These are phyloP conservation scores for Fusarium multiceps DNA, from an alignment of 2,329 filamentous ascomycete species.

Conservation along the genomic window DNA sequence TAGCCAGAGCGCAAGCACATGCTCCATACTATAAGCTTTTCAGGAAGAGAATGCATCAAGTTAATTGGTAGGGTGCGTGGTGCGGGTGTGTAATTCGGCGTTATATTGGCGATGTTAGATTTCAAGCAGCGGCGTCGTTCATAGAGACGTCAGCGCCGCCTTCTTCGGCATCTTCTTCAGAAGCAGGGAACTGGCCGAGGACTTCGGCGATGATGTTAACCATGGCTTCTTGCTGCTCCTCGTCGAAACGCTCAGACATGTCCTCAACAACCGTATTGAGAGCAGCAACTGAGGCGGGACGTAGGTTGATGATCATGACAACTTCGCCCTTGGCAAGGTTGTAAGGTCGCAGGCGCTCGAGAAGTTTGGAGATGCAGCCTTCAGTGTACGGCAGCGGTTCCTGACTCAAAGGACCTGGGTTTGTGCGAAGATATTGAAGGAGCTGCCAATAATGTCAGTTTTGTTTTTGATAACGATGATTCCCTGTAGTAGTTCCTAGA, in stretches of 20 bases:
- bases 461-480: not conserved
- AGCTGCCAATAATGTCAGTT: constrained; percentile 56
- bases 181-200: constrained; percentile 62
- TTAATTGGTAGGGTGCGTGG: not conserved
- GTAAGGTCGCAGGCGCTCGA: constrained; percentile 66
- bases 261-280: constrained; percentile 75
- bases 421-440: constrained; percentile 68
- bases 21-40: constrained; percentile 59
- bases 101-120: constrained; percentile 12
- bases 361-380: constrained; percentile 63
- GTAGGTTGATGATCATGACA: constrained; percentile 74
- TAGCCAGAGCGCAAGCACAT: constrained; percentile 67
- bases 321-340: constrained; percentile 75
- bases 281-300: constrained; percentile 66
- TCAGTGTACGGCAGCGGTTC: constrained; percentile 64
- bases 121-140: constrained; percentile 50
- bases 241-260: constrained; percentile 68
- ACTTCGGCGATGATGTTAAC: constrained; percentile 67
- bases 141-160: constrained; percentile 51
- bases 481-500: not conserved
- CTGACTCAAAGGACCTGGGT: constrained; percentile 67
- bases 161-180: constrained; percentile 44
- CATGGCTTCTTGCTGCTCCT: constrained; percentile 69
- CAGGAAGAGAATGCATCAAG: not conserved
- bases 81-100: not conserved